A percentile compares a stretch with the other conserved stretches of the same genome.
Evolutionary conservation across 2,329 filamentous ascomycete genomes (phyloP).

Genomic region (Mycogone perniciosa): DNA sequence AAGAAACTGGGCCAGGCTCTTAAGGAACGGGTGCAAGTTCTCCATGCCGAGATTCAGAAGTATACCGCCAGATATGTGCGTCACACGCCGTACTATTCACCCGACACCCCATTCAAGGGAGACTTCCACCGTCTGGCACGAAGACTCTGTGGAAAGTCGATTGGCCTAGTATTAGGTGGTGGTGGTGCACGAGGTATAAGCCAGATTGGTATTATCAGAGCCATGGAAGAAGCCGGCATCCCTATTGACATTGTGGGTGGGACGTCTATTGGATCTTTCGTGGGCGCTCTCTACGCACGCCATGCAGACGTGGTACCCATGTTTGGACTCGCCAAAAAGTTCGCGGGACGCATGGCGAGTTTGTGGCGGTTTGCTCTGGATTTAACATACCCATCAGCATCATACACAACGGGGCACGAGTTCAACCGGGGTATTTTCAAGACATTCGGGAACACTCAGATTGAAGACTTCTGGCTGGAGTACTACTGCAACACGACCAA

Average conservation of each 20-base stretch:
- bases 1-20: conserved; percentile 78
- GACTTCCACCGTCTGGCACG: conserved; percentile 93
- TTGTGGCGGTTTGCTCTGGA: conserved; percentile 98
- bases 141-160: conserved; percentile 84
- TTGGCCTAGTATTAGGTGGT: conserved; percentile 88
- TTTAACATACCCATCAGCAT: conserved; percentile 90
- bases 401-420: conserved; percentile 96
- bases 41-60: conserved; percentile 97
- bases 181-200: conserved; percentile 88
- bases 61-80: conserved; percentile 92
- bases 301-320: conserved; percentile 96
- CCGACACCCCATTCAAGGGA: conserved; percentile 88
- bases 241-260: conserved; percentile 93
- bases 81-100: conserved; percentile 81
- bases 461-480: conserved; percentile 98
- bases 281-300: conserved; percentile 89
- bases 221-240: conserved; percentile 92
- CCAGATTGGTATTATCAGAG: conserved; percentile 88
- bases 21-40: conserved; percentile 86
- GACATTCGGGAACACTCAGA: conserved; percentile 91
- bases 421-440: conserved; percentile 99
- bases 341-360: conserved; percentile 96
- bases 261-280: conserved; percentile 93
- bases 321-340: conserved; percentile 95
- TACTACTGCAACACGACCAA: conserved; percentile 99